Conservation (phyloP, 441 rosid genomes). For the Aleurites moluccanus region DNA sequence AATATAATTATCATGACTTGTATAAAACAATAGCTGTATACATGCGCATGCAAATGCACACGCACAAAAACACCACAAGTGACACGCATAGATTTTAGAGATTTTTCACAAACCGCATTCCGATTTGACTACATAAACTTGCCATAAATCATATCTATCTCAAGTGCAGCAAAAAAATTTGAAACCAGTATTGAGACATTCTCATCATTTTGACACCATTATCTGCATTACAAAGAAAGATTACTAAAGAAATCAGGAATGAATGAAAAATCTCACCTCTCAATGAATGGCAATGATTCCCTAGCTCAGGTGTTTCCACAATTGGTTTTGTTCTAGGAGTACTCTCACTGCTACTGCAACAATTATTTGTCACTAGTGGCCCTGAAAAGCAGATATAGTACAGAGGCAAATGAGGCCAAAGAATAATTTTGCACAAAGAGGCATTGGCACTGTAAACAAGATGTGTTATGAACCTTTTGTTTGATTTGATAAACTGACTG, state of each 20-base stretch:
- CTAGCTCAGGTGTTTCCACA: conserved; percentile 54
- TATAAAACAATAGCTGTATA: background rate
- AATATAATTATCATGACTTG: background rate
- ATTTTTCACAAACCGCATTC: conserved; percentile 1
- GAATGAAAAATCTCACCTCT: conserved; percentile 48
- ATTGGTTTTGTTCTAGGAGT: conserved; percentile 47
- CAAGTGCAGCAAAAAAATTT: background rate
- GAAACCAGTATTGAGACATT: background rate
- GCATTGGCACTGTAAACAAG: background rate
- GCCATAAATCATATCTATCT: background rate
- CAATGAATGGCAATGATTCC: conserved; percentile 54
- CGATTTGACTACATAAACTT: background rate
- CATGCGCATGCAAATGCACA: background rate
- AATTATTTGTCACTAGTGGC: conserved; percentile 49
- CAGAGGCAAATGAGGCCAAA: conserved; percentile 13
- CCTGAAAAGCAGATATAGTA: conserved; percentile 40
- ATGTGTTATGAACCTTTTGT: conserved; percentile 46
- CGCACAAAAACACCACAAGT: background rate
- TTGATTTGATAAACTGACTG: conserved; percentile 48
- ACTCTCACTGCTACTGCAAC: conserved; percentile 70
- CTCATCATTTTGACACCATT: background rate
- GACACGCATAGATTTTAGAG: background rate
- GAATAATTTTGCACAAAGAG: background rate
- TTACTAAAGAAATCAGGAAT: background rate
- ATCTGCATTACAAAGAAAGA: background rate